Conservation (phyloP, 2,329 filamentous ascomycete species). For the Scopulariopsis brevicaulis region DNA sequence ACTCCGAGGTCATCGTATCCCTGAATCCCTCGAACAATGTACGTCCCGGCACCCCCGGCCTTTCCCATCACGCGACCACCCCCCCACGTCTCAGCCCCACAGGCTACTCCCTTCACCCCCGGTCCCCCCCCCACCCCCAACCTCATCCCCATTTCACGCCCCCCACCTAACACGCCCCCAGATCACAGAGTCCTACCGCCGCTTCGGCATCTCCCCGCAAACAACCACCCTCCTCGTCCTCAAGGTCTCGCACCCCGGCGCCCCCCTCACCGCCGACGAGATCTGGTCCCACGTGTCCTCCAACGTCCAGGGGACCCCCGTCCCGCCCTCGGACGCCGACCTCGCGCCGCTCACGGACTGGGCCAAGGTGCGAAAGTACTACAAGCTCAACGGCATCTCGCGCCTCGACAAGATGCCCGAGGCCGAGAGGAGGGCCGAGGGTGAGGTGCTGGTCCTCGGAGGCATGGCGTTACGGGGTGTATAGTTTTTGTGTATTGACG, state of each 20-base stretch:
- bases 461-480: conserved; percentile 48
- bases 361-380: conserved; percentile 66
- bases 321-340: conserved; percentile 51
- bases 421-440: conserved; percentile 33
- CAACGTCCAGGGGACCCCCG: conserved; percentile 48
- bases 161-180: conserved; percentile 20
- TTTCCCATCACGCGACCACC: not conserved
- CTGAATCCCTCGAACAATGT: conserved; percentile 79
- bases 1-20: conserved; percentile 77
- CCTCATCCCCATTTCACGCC: not conserved
- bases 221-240: conserved; percentile 68
- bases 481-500: not conserved
- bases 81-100: not conserved
- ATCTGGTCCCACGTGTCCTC: conserved; percentile 47
- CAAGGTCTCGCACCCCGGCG: conserved; percentile 52
- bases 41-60: conserved; percentile 7
- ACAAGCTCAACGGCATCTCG: conserved; percentile 62
- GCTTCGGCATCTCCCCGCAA: conserved; percentile 66
- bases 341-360: conserved; percentile 51
- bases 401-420: conserved; percentile 34
- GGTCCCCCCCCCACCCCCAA: not conserved
- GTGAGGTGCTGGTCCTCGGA: conserved; percentile 61
- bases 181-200: conserved; percentile 87
- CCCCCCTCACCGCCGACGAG: conserved; percentile 19
- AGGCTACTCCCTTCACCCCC: not conserved